Percentiles rank a stretch among this genome's conserved stretches.
Evolutionary conservation across 2,329 filamentous ascomycete species (phyloP).

Genomic region (Plectosphaerella plurivora): DNA sequence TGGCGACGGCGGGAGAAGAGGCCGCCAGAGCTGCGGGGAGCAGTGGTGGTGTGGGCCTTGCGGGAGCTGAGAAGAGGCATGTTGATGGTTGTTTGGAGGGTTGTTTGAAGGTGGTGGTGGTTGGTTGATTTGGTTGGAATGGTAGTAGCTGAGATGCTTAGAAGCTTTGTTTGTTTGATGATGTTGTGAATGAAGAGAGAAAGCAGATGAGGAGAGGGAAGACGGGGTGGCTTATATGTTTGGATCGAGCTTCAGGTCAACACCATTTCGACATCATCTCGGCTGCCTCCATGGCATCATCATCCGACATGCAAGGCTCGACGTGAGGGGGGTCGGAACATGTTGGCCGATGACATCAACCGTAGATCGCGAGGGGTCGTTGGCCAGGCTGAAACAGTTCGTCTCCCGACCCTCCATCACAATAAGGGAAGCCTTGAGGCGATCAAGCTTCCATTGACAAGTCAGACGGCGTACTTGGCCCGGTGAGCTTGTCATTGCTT

Average conservation of each 20-base stretch:
- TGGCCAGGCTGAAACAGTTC: background rate
- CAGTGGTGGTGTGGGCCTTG: constrained; percentile 14
- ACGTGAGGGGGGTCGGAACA: background rate
- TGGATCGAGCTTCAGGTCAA: background rate
- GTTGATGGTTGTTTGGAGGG: constrained; percentile 12
- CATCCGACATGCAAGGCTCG: background rate
- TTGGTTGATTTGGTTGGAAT: constrained; percentile 1
- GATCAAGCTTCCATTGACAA: background rate
- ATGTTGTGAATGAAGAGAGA: constrained; percentile 3
- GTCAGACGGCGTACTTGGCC: background rate
- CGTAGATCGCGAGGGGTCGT: background rate
- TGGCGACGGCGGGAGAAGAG: constrained; percentile 19
- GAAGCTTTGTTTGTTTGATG: constrained; percentile 4
- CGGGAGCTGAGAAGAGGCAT: constrained; percentile 25
- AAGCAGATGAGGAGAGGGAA: background rate
- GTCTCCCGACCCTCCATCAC: background rate
- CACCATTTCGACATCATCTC: background rate
- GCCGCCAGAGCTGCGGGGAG: constrained; percentile 10
- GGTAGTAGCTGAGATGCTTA: background rate
- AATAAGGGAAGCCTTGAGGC: background rate
- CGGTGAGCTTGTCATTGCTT: background rate
- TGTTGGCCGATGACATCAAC: background rate
- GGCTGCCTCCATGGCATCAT: background rate
- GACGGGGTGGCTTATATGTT: constrained; percentile 9
- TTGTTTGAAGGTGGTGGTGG: constrained; percentile 2